phyloP scores from a whole-genome alignment of 352 stramenopile genomes.

The Saprolegnia parasitica region DNA sequence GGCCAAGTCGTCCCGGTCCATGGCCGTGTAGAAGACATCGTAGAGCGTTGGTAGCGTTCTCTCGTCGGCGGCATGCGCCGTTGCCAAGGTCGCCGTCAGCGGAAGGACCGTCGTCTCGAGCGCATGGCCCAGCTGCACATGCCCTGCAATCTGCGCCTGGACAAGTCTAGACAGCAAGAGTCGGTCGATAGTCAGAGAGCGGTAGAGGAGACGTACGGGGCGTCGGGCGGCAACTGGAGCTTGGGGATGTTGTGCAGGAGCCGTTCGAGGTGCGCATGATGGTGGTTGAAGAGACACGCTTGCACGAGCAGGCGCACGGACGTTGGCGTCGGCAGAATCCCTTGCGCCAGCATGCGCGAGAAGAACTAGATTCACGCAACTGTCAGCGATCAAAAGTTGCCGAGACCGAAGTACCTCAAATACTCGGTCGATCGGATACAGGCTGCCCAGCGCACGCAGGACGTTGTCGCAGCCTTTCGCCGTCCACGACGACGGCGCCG shows the following conservation, averaged over 20 bases:
- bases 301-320: slow-evolving; percentile 13
- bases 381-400: too few species aligned
- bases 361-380: slow-evolving; percentile 14
- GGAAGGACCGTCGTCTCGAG: neutral
- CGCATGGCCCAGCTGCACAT: neutral
- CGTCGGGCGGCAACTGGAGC: slow-evolving; percentile 8
- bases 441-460: slow-evolving; percentile 12
- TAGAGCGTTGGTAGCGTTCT: neutral
- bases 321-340: slow-evolving; percentile 6
- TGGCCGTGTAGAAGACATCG: slow-evolving; percentile 1
- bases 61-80: neutral
- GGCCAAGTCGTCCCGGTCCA: neutral
- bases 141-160: slow-evolving; percentile 1
- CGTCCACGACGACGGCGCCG: slow-evolving; percentile 12
- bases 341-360: slow-evolving; percentile 7
- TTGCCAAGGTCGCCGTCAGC: neutral
- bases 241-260: slow-evolving; percentile 19
- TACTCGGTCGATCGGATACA: neutral
- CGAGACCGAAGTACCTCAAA: slow-evolving; percentile 28
- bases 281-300: slow-evolving; percentile 3
- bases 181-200: too few species aligned
- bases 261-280: neutral
- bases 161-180: neutral
- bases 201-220: neutral
- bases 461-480: slow-evolving; percentile 24